phyloP scores from a whole-genome alignment of 2,329 filamentous ascomycete species.

The Curvularia sp. region DNA sequence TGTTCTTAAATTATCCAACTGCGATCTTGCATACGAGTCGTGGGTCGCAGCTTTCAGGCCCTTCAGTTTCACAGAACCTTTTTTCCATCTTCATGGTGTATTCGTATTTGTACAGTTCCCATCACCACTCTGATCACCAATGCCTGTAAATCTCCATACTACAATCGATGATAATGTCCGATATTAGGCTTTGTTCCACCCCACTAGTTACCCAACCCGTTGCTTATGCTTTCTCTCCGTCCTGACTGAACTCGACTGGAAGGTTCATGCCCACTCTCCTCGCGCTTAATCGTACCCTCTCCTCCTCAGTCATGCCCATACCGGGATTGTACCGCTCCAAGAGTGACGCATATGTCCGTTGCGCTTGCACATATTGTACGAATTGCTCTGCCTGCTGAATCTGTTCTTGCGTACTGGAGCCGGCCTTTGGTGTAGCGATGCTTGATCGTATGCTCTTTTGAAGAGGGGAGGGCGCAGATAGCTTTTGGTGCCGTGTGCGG shows the following conservation, averaged over 20 bases:
- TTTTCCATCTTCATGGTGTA: background rate
- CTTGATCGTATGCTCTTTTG: constrained; percentile 72
- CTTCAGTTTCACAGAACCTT: background rate
- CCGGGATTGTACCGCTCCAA: constrained; percentile 94
- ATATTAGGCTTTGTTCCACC: background rate
- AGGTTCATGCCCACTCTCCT: constrained; percentile 89
- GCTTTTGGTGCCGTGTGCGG: constrained; percentile 47
- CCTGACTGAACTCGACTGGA: constrained; percentile 65
- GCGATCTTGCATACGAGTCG: background rate
- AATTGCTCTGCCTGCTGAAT: constrained; percentile 75
- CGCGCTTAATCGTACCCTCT: constrained; percentile 82
- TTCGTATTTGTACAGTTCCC: background rate
- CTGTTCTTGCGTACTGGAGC: constrained; percentile 23
- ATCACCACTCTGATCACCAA: background rate
- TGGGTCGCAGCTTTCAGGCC: background rate
- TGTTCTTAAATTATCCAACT: background rate
- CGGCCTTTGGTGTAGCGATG: constrained; percentile 54
- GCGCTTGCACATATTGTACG: constrained; percentile 80
- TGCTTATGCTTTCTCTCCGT: constrained; percentile 16
- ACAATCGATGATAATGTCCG: background rate
- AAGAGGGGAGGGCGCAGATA: constrained; percentile 68
- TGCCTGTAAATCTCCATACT: background rate
- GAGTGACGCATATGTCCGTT: constrained; percentile 80
- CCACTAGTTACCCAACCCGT: background rate
- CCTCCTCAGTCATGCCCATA: constrained; percentile 83